Evolutionary conservation across 106 monocot species (phyloP), one percentile per base, ranked within the genome.

Genomic region (Allium sativum): DNA sequence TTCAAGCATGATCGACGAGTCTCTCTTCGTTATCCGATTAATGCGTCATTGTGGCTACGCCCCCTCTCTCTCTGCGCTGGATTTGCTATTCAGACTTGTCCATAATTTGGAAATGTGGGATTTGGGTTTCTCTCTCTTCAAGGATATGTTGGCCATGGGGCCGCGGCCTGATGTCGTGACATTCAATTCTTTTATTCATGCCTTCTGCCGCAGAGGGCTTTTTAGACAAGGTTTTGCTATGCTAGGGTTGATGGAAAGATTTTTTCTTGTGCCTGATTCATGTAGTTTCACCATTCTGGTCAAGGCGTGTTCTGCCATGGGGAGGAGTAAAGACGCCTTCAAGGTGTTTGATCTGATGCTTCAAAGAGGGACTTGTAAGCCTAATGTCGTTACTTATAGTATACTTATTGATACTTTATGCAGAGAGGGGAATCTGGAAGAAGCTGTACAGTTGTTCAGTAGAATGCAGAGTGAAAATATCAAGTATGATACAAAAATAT

Each of bases 251-350:
- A 86, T 95, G 81, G 55, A 12, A 7, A 81, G 62, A 54, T 90
- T 84, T 41, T 46, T 18, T 1, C 62, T 74, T n/a, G 62, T 67
- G 21, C 86, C 86, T 0, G 77, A 83, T 54, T 56, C 67, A 11
- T 83, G 86, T 51, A 84, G 83, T 57, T 95, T 73, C 69, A 95
- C 89, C 66, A 95, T 75, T 18, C 54, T 95, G 56, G 86, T 95
- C 45, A 95, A 90, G 66, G 86, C 77, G 0, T 61, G 78, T 45
- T 81, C 78, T 53, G 47, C 79, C 18, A 67, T 52, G 10, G 81
- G 90, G 16, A 47, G 55, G 45, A 61, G 59, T 12, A 18, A 19
- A 0, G 54, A 78, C 65, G 94, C 77, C 11, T 81, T 86, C 31
- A 13, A 77, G 50, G 7, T 90, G 65, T 69, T 86, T 48, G 68